phyloP scores from a whole-genome alignment of 2,329 filamentous ascomycete genomes.

The Phoma herbarum region DNA sequence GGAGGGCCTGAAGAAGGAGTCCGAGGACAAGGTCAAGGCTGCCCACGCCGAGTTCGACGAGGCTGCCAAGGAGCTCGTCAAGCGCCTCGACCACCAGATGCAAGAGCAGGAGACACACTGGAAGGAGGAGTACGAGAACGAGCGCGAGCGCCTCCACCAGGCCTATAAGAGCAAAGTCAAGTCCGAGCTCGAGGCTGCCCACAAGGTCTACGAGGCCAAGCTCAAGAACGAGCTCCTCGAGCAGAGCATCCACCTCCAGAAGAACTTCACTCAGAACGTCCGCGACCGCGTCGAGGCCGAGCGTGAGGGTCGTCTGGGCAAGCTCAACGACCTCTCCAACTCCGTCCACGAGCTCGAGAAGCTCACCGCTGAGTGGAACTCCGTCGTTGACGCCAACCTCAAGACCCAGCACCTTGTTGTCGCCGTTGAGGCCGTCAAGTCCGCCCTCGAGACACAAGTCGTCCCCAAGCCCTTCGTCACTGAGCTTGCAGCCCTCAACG shows the following conservation, averaged over 20 bases:
- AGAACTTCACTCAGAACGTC: conserved; percentile 81
- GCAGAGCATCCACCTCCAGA: conserved; percentile 89
- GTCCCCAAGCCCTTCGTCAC: conserved; percentile 86
- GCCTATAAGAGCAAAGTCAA: conserved; percentile 83
- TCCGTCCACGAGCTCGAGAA: conserved; percentile 85
- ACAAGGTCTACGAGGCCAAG: conserved; percentile 82
- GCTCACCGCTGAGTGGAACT: conserved; percentile 88
- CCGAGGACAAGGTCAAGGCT: conserved; percentile 76
- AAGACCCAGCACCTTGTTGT: conserved; percentile 96
- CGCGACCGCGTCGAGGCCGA: conserved; percentile 85
- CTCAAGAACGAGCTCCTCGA: conserved; percentile 86
- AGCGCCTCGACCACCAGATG: conserved; percentile 86
- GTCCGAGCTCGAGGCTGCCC: conserved; percentile 79
- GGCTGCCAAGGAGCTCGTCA: conserved; percentile 86
- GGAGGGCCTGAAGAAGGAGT: conserved; percentile 71
- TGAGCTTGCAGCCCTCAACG: conserved; percentile 93
- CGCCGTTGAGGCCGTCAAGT: conserved; percentile 89
- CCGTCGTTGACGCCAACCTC: conserved; percentile 87
- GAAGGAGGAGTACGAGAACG: conserved; percentile 86
- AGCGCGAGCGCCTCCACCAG: conserved; percentile 80
- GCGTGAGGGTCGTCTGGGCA: conserved; percentile 84
- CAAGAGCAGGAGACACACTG: conserved; percentile 80
- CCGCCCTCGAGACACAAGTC: conserved; percentile 77
- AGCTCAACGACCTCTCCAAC: conserved; percentile 79
- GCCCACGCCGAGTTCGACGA: conserved; percentile 82